These are phyloP conservation scores for Tilletia indica DNA, from an alignment of 1,284 basidiomycete genomes.

Conservation along the genomic window DNA sequence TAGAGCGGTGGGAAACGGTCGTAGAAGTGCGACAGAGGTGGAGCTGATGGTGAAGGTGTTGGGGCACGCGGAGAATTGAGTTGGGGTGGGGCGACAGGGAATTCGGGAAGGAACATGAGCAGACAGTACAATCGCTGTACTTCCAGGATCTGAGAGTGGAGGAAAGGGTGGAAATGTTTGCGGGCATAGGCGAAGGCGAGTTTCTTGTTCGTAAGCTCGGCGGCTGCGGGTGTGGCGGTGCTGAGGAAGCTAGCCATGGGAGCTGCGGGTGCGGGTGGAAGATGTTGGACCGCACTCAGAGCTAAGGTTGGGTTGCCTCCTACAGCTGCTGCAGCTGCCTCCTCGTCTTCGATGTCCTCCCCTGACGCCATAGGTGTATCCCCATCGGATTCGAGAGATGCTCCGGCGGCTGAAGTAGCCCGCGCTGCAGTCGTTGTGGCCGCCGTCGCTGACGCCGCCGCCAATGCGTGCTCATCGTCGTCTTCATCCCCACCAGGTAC, in stretches of 20 bases:
- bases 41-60: not conserved
- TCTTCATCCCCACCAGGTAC: constrained; percentile 8
- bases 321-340: constrained; percentile 9
- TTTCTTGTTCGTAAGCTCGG: constrained; percentile 28
- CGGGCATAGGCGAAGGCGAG: constrained; percentile 73
- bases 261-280: not conserved
- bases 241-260: not conserved
- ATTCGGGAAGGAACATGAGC: constrained; percentile 67
- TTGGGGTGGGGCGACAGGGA: not conserved
- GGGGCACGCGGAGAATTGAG: not conserved
- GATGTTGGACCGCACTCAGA: not conserved
- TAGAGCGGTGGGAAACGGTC: constrained; percentile 37
- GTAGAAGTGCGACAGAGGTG: constrained; percentile 24
- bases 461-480: constrained; percentile 14
- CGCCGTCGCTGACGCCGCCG: not conserved
- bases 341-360: constrained; percentile 13
- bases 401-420: not conserved
- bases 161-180: constrained; percentile 68
- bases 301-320: not conserved
- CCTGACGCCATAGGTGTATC: constrained; percentile 25
- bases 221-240: not conserved
- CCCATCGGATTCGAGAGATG: constrained; percentile 15
- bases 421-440: not conserved
- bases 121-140: constrained; percentile 76
- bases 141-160: constrained; percentile 66